Base-by-base conservation (phyloP, 805 yeast genomes). In the Saccharomycopsis amapae region DNA sequence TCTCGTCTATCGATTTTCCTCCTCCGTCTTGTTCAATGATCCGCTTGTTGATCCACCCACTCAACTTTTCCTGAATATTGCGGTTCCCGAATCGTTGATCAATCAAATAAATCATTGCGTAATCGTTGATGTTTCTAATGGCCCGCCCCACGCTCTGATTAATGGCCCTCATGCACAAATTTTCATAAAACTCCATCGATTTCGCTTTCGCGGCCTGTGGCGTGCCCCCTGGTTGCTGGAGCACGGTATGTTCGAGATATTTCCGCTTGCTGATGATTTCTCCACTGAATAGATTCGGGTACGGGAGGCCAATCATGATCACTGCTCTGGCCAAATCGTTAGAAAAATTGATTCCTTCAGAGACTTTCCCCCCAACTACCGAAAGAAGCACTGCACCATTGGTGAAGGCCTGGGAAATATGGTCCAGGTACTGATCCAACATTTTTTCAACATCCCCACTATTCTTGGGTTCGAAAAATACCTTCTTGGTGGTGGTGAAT, bases 101-200 rank as follows among this genome's bases (percentile, higher is more conserved):
- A 13, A 88, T 55, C 33, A 89, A 65, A 54, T 75, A 77, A 5
- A 90, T 81, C 13, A 76, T 72, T 0, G 97, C 81, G 58, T 84
- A 88, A 62, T 90, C 97, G 35, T 73, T 71, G 22, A 72, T 73
- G 60, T 89, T 96, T 50, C 97, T 68, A 33, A 89, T 89, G 5
- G 96, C 85, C 53, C 97, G 72, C 0, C 97, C 97, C 10, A 90
- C 81, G 63, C 95, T 79, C 61, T 89, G 97, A 58, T 89, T 89
- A 1, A 89, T 87, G 0, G 95, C 84, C 43, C 88, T 76, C 93
- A 90, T 83, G 58, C 96, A 88, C 5, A 86, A 66, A 55, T 85
- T 86, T 54, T 88, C 95, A 56, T 85, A 82, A 55, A 77, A 86
- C 26, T 72, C 73, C 23, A 68, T 65, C 1, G 81, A 67, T 2